Percentiles rank a stretch among this genome's conserved stretches.
phyloP scores from a whole-genome alignment of 192 early-diverging fungal species.

The Podila epicladia region DNA sequence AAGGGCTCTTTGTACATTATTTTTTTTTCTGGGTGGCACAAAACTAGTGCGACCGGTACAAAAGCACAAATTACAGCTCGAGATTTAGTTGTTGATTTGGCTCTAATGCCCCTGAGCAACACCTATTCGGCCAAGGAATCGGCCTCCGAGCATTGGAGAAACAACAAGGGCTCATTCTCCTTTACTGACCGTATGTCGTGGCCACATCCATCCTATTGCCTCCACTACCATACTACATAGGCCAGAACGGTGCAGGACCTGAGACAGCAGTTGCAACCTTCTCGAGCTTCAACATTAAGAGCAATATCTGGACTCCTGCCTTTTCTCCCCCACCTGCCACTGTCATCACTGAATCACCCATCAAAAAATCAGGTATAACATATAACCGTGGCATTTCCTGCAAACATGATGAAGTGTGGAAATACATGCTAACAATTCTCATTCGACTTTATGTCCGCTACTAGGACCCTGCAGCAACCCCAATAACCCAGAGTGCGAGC shows the following conservation, averaged over 20 bases:
- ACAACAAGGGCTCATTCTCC: not conserved
- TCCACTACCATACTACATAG: not conserved
- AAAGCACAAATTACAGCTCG: no score
- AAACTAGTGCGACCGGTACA: no score
- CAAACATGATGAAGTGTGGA: no score
- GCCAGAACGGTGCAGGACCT: not conserved
- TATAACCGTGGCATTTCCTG: not conserved
- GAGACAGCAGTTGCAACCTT: not conserved
- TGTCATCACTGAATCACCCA: constrained; percentile 13
- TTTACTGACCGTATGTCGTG: not conserved
- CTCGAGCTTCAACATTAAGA: not conserved
- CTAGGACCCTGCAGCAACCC: constrained; percentile 18
- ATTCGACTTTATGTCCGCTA: not conserved
- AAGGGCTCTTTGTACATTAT: no score
- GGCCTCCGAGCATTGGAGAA: no score
- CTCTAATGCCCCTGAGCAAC: no score
- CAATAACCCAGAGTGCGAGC: constrained; percentile 11
- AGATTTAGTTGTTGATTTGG: no score
- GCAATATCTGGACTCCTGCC: not conserved
- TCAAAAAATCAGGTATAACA: constrained; percentile 6
- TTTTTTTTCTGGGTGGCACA: no score
- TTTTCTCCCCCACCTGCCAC: not conserved
- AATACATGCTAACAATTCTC: not conserved
- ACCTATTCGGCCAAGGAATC: no score
- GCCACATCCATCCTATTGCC: not conserved